These are phyloP conservation scores for Primulina huaijiensis DNA, from an alignment of 257 asterid genomes.

Conservation along the genomic window DNA sequence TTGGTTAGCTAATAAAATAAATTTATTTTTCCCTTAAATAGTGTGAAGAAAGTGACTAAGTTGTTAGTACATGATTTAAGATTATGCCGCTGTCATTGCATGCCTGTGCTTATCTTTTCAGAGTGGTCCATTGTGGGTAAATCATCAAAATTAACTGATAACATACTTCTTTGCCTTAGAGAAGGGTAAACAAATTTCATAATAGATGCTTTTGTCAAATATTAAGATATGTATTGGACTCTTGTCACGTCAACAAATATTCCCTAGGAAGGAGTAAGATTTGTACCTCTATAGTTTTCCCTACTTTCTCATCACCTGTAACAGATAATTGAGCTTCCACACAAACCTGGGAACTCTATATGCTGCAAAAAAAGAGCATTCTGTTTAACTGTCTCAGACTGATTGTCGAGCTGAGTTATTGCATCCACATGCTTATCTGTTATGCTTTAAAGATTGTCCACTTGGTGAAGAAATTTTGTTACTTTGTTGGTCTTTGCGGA, in stretches of 20 bases:
- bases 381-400: not conserved
- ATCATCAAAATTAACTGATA: not conserved
- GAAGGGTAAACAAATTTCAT: not conserved
- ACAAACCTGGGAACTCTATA: not conserved
- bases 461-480: slow-evolving; percentile 2
- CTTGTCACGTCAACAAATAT: not conserved
- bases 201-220: slow-evolving; percentile 1
- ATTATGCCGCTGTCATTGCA: not conserved
- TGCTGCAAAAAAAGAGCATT: slow-evolving; percentile 1
- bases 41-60: slow-evolving; percentile 17
- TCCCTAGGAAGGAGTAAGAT: not conserved
- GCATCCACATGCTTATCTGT: not conserved
- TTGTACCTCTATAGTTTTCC: not conserved
- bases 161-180: not conserved
- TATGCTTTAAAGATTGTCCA: not conserved
- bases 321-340: not conserved
- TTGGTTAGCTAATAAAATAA: slow-evolving; percentile 12
- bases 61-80: not conserved
- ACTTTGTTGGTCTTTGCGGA: not conserved
- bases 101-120: no score
- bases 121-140: not conserved
- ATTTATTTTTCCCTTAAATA: not conserved
- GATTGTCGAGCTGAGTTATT: not conserved
- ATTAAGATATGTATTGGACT: not conserved
- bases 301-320: not conserved